Evolutionary conservation across 2,329 filamentous ascomycete species (phyloP), one percentile per base, ranked within the genome.

Genomic region (Cryphonectria carpinicola): DNA sequence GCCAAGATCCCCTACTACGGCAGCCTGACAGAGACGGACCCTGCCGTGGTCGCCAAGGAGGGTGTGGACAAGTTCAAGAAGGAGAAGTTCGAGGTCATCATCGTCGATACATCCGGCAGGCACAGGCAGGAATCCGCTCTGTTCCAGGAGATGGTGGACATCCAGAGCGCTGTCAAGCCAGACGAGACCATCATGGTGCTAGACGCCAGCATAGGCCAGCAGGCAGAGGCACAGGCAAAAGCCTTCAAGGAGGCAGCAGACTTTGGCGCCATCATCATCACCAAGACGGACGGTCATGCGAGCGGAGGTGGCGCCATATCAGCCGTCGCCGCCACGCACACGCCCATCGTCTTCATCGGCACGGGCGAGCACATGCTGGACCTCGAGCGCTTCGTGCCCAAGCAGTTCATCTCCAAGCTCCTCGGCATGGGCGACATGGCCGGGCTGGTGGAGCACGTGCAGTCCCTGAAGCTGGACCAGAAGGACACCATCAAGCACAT

Each of bases 401-500:
- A 97, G 78, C 92, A 95, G 65, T 99, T 99, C 77, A 90, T 99
- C 62, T 93, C 92, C 75, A 99, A 98, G 82, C 84, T 99, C 8
- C 86, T 99, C 19, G 96, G 96, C 66, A 98, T 98, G 94, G 96
- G 96, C 62, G 96, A 99, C 77, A 97, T 99, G 86, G 92, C 93
- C 37, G 95, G 96, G 0, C 83, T 99, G 43, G 93, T 99, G 14
- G 96, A 99, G 82, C 96, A 99, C 79, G 96, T 99, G 1, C 96
- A 99, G 80, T 93, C 92, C 43, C 88, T 99, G 66, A 98, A 97
- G 80, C 88, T 98, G 65, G 95, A 98, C 81, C 96, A 98, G 75
- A 98, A 99, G 82, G 95, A 98, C 77, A 98, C 96, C 4, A 98
- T 99, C 87, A 99, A 99, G 85, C 95, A 99, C 83, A 97, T 99